A percentile compares a stretch with the other conserved stretches of the same genome.
Conservation (phyloP, 768 basidiomycete species). For the Pseudohyphozyma bogoriensis region DNA sequence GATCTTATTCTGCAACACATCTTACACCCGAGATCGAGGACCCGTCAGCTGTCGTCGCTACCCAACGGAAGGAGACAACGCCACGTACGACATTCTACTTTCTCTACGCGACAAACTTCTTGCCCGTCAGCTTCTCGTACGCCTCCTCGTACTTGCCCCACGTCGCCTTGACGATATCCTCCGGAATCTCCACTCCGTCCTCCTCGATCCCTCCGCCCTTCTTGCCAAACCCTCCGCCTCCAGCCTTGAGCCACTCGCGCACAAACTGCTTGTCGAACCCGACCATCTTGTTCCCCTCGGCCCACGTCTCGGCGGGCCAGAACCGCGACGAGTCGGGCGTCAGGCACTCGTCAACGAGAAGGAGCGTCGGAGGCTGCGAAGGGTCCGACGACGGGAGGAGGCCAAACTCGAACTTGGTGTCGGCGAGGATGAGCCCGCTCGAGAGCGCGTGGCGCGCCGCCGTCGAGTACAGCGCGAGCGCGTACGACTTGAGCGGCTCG, state of each 20-base stretch:
- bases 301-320: slow-evolving; percentile 73
- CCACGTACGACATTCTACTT: not conserved
- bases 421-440: slow-evolving; percentile 82
- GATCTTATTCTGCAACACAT: not conserved
- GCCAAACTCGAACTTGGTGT: slow-evolving; percentile 98
- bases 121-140: slow-evolving; percentile 40
- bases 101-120: slow-evolving; percentile 13
- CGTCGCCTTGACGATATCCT: slow-evolving; percentile 67
- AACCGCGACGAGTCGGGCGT: slow-evolving; percentile 96
- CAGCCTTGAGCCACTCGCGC: slow-evolving; percentile 70
- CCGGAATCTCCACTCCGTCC: slow-evolving; percentile 67
- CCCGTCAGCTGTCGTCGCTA: no score
- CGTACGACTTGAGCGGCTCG: slow-evolving; percentile 25
- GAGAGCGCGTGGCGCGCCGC: slow-evolving; percentile 47
- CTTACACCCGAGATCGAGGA: not conserved
- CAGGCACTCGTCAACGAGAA: slow-evolving; percentile 90
- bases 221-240: slow-evolving; percentile 56
- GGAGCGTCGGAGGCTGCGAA: slow-evolving; percentile 42
- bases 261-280: slow-evolving; percentile 97
- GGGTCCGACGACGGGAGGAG: slow-evolving; percentile 45
- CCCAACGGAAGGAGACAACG: no score
- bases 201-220: slow-evolving; percentile 48
- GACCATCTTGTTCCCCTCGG: slow-evolving; percentile 62
- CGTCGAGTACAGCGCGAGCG: slow-evolving; percentile 45
- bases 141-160: slow-evolving; percentile 69